Evolutionary conservation across 2,329 filamentous ascomycete genomes (phyloP), one percentile per base, ranked within the genome.

Genomic region (Aspergillus oerlinghausenensis): DNA sequence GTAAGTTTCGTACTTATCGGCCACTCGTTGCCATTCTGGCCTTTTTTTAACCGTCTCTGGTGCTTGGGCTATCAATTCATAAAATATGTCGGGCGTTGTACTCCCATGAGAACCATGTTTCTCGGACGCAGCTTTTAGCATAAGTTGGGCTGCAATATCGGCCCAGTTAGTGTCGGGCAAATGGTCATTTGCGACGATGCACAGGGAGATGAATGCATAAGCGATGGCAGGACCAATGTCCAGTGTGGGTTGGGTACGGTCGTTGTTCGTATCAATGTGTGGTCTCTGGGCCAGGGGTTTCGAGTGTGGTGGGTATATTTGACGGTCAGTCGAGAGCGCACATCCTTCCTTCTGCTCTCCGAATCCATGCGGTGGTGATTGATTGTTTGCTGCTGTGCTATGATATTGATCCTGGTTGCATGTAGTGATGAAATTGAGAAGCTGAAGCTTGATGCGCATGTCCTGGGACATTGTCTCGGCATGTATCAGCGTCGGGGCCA

Each of bases 111-210:
- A 60, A 3, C 76, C 63, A 52, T 77, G 77, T 55, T 81, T 78
- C 65, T 84, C 81, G 3, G 82, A 59, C 8, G 73, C 74, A 38
- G 79, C 76, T 57, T 83, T 80, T 8, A 80, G 63, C 73, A 83
- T 79, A 56, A 80, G 79, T 17, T 75, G 71, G 0, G 71, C 75
- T 0, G 76, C 73, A 9, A 82, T 65, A 23, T 78, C 69, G 62
- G 79, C 75, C 76, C 79, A 81, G 10, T 72, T 66, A 6, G 67
- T 60, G 40, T 73, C 68, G 29, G 69, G 63, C 29, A 68, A 57
- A 6, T 63, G 63, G 14, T 61, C 57, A 9, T 65, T 59, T 38
- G 77, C 70, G 6, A 71, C 65, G 3, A 73, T 70, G 19, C 80
- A 80, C 1, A 84, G 68, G 28, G 73, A 67, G 62, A 83, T 73